These are phyloP conservation scores for slime mould (Dictyostelium discoideum) DNA, from an alignment of 78 protist species.

Conservation along the genomic window DNA sequence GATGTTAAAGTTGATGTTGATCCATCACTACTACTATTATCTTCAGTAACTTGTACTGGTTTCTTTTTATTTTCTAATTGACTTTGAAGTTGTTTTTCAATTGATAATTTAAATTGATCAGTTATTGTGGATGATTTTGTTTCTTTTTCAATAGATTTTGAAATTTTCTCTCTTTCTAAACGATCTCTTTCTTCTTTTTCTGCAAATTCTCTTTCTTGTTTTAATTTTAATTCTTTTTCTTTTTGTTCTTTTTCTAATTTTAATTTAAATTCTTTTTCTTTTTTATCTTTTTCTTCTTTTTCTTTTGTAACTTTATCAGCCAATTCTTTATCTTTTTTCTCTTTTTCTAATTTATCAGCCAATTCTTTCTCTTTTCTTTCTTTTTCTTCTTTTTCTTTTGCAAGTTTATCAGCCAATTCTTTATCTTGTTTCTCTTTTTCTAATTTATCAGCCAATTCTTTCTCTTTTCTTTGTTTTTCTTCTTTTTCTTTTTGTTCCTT, in stretches of 20 bases:
- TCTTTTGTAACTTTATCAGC: slow-evolving; percentile 2
- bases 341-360: neutral
- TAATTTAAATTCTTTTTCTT: slow-evolving; percentile 29
- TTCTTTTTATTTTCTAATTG: slow-evolving; percentile 20
- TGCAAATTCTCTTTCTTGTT: neutral
- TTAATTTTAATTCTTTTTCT: slow-evolving; percentile 20
- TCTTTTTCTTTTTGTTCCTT: neutral
- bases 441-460: neutral
- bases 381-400: slow-evolving; percentile 11
- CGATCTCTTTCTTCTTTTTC: slow-evolving; percentile 20
- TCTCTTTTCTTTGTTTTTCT: neutral
- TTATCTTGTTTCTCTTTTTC: neutral
- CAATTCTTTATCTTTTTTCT: neutral
- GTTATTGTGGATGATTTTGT: slow-evolving; percentile 5
- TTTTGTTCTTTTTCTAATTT: slow-evolving; percentile 19
- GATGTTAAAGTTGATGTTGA: neutral
- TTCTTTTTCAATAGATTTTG: neutral
- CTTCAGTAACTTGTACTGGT: neutral
- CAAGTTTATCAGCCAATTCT: neutral
- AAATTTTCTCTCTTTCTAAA: neutral
- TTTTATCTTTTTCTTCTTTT: slow-evolving; percentile 27
- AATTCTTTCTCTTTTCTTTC: neutral
- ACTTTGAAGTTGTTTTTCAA: slow-evolving; percentile 46
- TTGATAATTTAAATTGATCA: slow-evolving; percentile 31
- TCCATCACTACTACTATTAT: neutral